A percentile compares a stretch with the other conserved stretches of the same genome.
Evolutionary conservation across 169 alveolate species (phyloP).

Genomic region (Amoebophrya sp.): DNA sequence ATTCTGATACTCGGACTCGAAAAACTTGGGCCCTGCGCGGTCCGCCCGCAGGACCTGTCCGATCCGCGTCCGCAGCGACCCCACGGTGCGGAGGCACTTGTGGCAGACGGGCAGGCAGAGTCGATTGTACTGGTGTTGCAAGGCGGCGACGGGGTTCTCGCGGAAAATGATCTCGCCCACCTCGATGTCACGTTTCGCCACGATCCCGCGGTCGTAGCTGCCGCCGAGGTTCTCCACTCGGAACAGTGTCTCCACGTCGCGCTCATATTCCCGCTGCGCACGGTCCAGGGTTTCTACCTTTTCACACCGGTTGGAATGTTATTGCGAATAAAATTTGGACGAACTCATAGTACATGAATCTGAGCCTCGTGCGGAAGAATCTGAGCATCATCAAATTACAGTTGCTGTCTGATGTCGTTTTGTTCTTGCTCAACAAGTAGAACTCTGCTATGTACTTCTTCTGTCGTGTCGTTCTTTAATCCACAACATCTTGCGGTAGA

Average conservation of each 20-base stretch:
- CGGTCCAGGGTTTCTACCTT: background rate
- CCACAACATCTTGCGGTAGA: too few species aligned
- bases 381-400: too few species aligned
- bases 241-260: background rate
- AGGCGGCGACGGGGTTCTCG: background rate
- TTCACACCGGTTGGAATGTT: too few species aligned
- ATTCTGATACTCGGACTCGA: background rate
- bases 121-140: background rate
- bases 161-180: conserved; percentile 12
- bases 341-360: too few species aligned
- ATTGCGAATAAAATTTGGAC: too few species aligned
- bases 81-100: background rate
- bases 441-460: too few species aligned
- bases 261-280: background rate
- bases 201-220: background rate
- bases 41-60: background rate
- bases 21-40: background rate
- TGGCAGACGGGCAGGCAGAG: background rate
- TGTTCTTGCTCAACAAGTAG: too few species aligned
- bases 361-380: too few species aligned
- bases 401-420: too few species aligned
- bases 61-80: background rate
- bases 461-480: too few species aligned
- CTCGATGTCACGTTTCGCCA: conserved; percentile 1
- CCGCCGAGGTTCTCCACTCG: background rate